Evolutionary conservation across 257 asterid genomes (phyloP), one percentile per base, ranked within the genome.

Genomic region (Nicotiana sylvestris): DNA sequence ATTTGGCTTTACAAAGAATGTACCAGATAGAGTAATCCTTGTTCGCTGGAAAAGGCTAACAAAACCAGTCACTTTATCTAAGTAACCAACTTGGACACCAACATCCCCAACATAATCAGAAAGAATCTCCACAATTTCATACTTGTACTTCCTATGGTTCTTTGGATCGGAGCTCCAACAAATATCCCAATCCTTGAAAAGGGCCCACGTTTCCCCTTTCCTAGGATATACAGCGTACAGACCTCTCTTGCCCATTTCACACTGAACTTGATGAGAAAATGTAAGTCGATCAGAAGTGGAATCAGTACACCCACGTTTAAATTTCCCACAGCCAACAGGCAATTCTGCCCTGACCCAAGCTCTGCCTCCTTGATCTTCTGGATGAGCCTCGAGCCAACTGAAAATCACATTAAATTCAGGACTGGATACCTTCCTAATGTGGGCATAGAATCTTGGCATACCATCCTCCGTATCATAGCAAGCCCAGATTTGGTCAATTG

Each of bases 401-500:
- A 91, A 81, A 79, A 67, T 83, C 82, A 94, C 53, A 80, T 83
- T 83, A 86, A 91, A 94, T 80, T 91, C 91, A 57, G 87, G 80
- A 35, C 80, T 46, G 74, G 21, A 17, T 15, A 90, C 91, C 81
- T 83, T 88, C 83, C 55, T 89, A 82, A 94, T 89, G 85, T 83
- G 91, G 15, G 97, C 97, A 66, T 93, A 89, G 82, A 83, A 94
- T 86, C 98, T 92, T 33, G 98, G 98, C 98, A 94, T 90, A 78
- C 92, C 87, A 83, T 93, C 94, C 9, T 46, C 74, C 30, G 87
- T 57, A 82, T 89, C 97, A 68, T 91, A 94, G 81, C 95, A 93
- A 86, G 97, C 97, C 98, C 98, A 94, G 81, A 87, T 78, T 81
- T 94, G 98, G 86, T 85, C 88, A 80, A 53, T 89, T 60, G 86